Conservation (phyloP, 805 yeast genomes). For the Suhomyces tanzawaensis region DNA sequence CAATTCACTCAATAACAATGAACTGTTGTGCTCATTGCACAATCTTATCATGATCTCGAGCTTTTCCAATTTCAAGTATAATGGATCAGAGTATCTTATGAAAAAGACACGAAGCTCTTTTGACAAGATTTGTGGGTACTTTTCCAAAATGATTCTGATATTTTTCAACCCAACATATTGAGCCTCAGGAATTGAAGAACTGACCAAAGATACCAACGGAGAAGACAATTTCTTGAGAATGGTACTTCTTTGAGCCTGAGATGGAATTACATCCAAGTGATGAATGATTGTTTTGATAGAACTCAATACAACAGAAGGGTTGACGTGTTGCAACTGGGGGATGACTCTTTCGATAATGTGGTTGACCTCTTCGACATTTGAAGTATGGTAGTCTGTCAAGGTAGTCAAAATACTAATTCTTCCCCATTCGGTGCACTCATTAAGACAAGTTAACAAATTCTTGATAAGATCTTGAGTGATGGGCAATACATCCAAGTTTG, state of each 20-base stretch:
- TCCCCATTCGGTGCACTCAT: conserved; percentile 99
- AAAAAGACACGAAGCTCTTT: conserved; percentile 86
- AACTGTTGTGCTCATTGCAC: conserved; percentile 57
- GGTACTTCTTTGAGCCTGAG: conserved; percentile 37
- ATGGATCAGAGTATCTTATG: conserved; percentile 82
- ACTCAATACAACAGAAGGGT: conserved; percentile 89
- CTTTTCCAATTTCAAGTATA: conserved; percentile 74
- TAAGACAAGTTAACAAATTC: conserved; percentile 76
- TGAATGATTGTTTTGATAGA: conserved; percentile 77
- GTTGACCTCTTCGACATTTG: conserved; percentile 62
- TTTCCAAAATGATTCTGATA: conserved; percentile 83
- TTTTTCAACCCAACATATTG: conserved; percentile 92
- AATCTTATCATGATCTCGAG: conserved; percentile 71
- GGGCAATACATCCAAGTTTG: conserved; percentile 33
- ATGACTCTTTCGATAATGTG: conserved; percentile 85
- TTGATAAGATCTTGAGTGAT: conserved; percentile 45
- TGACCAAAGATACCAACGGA: conserved; percentile 82
- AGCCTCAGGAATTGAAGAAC: conserved; percentile 83
- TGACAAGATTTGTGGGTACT: conserved; percentile 75
- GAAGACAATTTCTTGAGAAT: conserved; percentile 72
- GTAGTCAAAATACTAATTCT: conserved; percentile 85
- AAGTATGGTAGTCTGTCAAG: conserved; percentile 65
- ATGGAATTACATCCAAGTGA: conserved; percentile 53
- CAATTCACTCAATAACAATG: conserved; percentile 62
- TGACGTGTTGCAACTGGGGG: conserved; percentile 95